Conservation (phyloP, 257 asterid genomes). For the Nicotiana attenuata region DNA sequence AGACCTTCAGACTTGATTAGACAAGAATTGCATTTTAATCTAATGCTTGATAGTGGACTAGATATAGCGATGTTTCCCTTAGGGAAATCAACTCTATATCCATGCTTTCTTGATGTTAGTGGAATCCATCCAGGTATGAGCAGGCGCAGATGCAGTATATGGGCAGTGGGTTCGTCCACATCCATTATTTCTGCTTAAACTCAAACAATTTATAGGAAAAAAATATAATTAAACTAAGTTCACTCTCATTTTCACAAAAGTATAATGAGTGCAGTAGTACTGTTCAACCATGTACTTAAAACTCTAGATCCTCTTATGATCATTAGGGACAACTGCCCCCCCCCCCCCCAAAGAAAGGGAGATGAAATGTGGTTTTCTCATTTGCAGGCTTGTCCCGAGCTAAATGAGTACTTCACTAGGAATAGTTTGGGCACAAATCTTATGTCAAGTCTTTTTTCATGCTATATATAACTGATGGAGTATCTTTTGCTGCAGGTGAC, state of each 20-base stretch:
- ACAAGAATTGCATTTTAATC: not conserved
- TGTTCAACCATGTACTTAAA: not conserved
- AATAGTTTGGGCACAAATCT: not conserved
- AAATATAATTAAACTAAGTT: too few relatives aligned
- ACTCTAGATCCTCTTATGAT: not conserved
- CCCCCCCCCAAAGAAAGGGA: not conserved
- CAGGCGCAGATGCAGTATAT: not conserved
- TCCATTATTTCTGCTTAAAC: too few relatives aligned
- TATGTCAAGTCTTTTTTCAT: not conserved
- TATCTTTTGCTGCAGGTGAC: too few relatives aligned
- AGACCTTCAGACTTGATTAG: not conserved
- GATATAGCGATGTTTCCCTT: not conserved
- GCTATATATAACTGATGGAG: too few relatives aligned
- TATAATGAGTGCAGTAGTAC: not conserved
- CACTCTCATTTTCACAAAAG: too few relatives aligned
- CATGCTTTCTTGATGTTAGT: not conserved
- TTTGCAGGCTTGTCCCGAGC: not conserved
- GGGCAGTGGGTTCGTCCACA: not conserved
- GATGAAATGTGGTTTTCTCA: not conserved
- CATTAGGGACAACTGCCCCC: not conserved
- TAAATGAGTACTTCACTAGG: not conserved
- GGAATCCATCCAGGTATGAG: not conserved
- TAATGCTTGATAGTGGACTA: not conserved
- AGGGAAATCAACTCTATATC: not conserved
- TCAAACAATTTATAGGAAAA: too few relatives aligned